These are phyloP conservation scores for Sporodiniella umbellata DNA, from an alignment of 371 early-diverging fungal genomes.

Conservation along the genomic window DNA sequence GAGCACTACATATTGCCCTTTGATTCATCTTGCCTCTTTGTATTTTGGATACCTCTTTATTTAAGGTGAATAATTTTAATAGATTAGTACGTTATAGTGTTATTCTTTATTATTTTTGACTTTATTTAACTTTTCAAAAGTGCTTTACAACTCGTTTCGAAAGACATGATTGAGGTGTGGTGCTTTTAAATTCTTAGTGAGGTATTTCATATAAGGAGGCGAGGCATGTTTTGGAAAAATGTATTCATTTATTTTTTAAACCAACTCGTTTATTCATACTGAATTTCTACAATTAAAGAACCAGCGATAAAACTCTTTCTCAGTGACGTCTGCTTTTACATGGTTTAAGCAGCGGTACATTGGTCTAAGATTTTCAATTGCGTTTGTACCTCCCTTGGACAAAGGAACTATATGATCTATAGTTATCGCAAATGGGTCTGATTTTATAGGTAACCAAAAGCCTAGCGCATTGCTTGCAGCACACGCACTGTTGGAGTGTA, in stretches of 20 bases:
- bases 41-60: too few species aligned
- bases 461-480: not conserved
- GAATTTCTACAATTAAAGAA: not conserved
- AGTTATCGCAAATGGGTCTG: not conserved
- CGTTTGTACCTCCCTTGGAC: not conserved
- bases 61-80: too few species aligned
- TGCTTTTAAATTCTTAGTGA: too few species aligned
- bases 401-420: conserved; percentile 10
- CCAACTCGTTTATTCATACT: not conserved
- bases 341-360: not conserved
- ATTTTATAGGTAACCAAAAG: not conserved
- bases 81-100: too few species aligned
- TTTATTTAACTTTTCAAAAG: too few species aligned
- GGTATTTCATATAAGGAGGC: not conserved
- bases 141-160: too few species aligned
- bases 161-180: too few species aligned
- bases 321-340: conserved; percentile 2
- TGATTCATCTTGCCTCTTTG: too few species aligned
- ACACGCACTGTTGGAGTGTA: not conserved
- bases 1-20: too few species aligned
- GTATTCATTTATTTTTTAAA: not conserved
- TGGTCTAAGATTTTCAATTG: conserved; percentile 1
- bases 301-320: conserved; percentile 2
- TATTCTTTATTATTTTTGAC: too few species aligned
- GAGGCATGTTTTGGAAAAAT: not conserved